Percentiles rank a stretch among this genome's conserved stretches.
phyloP scores from a whole-genome alignment of 2,329 filamentous ascomycete species.

The Monosporascus sp. region DNA sequence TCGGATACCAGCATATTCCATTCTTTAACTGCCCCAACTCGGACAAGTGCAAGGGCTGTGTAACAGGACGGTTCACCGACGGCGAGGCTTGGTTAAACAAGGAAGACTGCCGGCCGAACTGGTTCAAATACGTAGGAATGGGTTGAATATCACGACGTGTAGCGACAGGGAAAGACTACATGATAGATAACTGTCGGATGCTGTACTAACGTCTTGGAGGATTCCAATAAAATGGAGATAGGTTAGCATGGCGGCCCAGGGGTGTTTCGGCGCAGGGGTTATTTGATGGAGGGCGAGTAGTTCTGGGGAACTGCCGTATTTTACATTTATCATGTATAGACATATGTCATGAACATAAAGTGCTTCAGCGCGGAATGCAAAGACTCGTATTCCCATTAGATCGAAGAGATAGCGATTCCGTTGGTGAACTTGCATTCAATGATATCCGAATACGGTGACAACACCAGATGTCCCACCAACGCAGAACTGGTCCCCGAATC shows the following conservation, averaged over 20 bases:
- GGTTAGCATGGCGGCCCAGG: slow-evolving; percentile 16
- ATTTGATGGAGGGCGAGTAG: slow-evolving; percentile 12
- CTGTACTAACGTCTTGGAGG: slow-evolving; percentile 21
- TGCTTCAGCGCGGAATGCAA: not conserved
- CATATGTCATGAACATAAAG: not conserved
- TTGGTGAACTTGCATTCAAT: slow-evolving; percentile 11
- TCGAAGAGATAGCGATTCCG: no score
- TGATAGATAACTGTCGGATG: slow-evolving; percentile 14
- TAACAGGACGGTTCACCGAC: slow-evolving; percentile 82
- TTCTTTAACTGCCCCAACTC: slow-evolving; percentile 99
- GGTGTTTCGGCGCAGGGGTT: slow-evolving; percentile 15
- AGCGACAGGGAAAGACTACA: slow-evolving; percentile 5
- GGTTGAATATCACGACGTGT: slow-evolving; percentile 41
- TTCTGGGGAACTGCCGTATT: slow-evolving; percentile 9
- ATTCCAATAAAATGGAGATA: slow-evolving; percentile 13
- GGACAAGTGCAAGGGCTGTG: slow-evolving; percentile 84
- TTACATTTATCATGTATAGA: slow-evolving; percentile 6
- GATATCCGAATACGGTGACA: slow-evolving; percentile 56
- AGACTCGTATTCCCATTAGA: not conserved
- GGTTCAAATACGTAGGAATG: slow-evolving; percentile 93
- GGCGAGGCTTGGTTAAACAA: slow-evolving; percentile 79
- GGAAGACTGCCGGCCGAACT: slow-evolving; percentile 92
- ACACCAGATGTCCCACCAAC: slow-evolving; percentile 60
- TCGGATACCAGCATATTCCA: slow-evolving; percentile 96
- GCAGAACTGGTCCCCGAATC: slow-evolving; percentile 60